A percentile compares a stretch with the other conserved stretches of the same genome.
These are phyloP conservation scores for Cotoneaster glaucophyllus DNA, from an alignment of 306 rosid species.

Conservation along the genomic window DNA sequence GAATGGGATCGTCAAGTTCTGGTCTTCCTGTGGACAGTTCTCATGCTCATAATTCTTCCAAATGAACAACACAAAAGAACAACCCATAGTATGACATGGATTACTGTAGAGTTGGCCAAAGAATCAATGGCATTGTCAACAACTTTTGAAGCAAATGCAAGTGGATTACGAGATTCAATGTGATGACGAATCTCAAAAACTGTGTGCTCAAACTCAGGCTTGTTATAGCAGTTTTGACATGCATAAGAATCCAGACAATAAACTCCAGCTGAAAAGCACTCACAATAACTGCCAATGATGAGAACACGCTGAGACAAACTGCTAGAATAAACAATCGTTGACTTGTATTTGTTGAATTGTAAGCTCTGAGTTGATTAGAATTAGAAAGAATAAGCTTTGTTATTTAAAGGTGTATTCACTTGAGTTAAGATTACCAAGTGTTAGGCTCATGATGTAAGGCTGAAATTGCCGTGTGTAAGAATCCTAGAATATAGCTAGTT, in stretches of 20 bases:
- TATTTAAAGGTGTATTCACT: too few relatives aligned
- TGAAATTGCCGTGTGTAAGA: too few relatives aligned
- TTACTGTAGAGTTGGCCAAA: conserved; percentile 17
- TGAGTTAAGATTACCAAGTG: too few relatives aligned
- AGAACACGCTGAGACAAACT: conserved; percentile 8
- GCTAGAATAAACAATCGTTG: neutral
- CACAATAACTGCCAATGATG: conserved; percentile 33
- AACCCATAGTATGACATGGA: neutral
- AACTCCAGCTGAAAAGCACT: conserved; percentile 22
- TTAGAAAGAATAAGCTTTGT: too few relatives aligned
- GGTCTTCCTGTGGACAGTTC: conserved; percentile 18
- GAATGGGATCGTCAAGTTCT: neutral
- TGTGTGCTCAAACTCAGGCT: neutral
- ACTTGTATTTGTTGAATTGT: neutral
- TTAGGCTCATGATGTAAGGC: too few relatives aligned
- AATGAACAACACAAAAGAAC: neutral
- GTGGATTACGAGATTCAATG: conserved; percentile 21
- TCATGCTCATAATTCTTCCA: conserved; percentile 2
- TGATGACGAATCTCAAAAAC: conserved; percentile 7
- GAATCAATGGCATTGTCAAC: conserved; percentile 1
- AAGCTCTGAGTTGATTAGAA: too few relatives aligned
- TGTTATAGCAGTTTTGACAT: conserved; percentile 26
- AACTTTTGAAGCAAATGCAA: conserved; percentile 31
- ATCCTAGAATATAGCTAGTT: too few relatives aligned
- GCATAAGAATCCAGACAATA: conserved; percentile 23